A percentile compares a stretch with the other conserved stretches of the same genome.
Conservation (phyloP, 2,329 filamentous ascomycete species). For the Aspergillus costaricaensis region DNA sequence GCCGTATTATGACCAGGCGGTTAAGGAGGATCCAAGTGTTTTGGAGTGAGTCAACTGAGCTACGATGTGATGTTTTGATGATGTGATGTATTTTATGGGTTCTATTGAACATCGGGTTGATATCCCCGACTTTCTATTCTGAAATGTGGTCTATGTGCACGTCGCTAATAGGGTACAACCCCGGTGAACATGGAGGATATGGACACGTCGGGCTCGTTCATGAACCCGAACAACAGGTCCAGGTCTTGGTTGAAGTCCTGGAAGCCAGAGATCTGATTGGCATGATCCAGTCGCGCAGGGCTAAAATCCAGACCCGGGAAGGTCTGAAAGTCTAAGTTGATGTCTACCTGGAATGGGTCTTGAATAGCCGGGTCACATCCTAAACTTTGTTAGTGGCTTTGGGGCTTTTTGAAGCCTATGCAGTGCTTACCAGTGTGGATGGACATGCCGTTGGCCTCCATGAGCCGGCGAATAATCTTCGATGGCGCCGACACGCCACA, state of each 20-base stretch:
- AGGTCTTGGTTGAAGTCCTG: constrained; percentile 6
- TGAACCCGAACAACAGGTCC: constrained; percentile 16
- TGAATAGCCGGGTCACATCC: not conserved
- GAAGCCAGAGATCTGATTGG: constrained; percentile 1
- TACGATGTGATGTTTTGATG: not conserved
- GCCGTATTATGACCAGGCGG: constrained; percentile 17
- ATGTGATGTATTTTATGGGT: not conserved
- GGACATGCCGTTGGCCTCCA: constrained; percentile 10
- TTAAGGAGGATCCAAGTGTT: constrained; percentile 3
- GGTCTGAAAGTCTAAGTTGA: constrained; percentile 2
- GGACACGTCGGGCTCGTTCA: constrained; percentile 6
- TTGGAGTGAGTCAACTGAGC: not conserved
- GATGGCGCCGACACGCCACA: constrained; percentile 6
- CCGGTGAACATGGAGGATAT: not conserved
- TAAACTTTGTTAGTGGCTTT: not conserved
- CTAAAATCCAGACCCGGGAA: not conserved
- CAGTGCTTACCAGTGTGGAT: not conserved
- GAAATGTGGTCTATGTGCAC: too few species aligned
- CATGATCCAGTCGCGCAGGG: not conserved
- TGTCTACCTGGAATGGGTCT: not conserved
- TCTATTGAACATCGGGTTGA: not conserved
- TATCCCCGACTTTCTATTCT: not conserved
- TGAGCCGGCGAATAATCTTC: constrained; percentile 11
- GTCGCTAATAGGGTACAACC: not conserved
- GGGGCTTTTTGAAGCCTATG: not conserved